Evolutionary conservation across 257 asterid species (phyloP), one percentile per base, ranked within the genome.

Genomic region (Haberlea rhodopensis): DNA sequence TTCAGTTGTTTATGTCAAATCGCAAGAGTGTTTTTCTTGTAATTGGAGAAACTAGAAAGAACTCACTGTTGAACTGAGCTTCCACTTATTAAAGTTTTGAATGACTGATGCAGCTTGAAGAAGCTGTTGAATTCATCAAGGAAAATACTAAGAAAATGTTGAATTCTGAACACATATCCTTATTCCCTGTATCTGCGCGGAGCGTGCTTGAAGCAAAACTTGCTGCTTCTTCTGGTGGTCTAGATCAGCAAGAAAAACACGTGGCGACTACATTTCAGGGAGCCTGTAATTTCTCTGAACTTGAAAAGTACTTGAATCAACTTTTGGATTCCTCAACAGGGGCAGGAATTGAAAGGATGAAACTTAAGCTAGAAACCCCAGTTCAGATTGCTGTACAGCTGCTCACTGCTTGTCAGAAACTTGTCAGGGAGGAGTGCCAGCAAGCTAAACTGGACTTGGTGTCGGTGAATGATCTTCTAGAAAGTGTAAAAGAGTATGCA

Each of bases 301-400:
- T 90, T 66, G 99, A 94, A 68, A 79, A 82, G 70, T 90, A 87
- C 81, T 78, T 94, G 78, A 74, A 78, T 65, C 86, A 95, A 84
- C 88, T 86, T 76, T 72, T 94, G 82, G 99, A 94, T 78, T 71
- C 82, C 7, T 83, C 99, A 62, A 83, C 97, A 27, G 78, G 77
- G 74, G 86, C 83, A 49, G 99, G 97, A 71, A 71, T 82, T 34
- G 95, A 90, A 76, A 83, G 99, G 75, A 84, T 94, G 79, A 86
- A 80, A 85, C 95, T 94, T 65, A 94, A 90, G 81, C 88, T 90
- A 55, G 92, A 84, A 81, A 90, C 99, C n/a, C 99, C 99, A 21
- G 86, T 87, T 66, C 72, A 75, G 76, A 90, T 94, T 71, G 91
- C 95, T 7, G 92, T 87, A 69, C 84, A 72, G 73, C 73, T 94